phyloP scores from a whole-genome alignment of 805 yeast species.

The Deakozyma indianensis region DNA sequence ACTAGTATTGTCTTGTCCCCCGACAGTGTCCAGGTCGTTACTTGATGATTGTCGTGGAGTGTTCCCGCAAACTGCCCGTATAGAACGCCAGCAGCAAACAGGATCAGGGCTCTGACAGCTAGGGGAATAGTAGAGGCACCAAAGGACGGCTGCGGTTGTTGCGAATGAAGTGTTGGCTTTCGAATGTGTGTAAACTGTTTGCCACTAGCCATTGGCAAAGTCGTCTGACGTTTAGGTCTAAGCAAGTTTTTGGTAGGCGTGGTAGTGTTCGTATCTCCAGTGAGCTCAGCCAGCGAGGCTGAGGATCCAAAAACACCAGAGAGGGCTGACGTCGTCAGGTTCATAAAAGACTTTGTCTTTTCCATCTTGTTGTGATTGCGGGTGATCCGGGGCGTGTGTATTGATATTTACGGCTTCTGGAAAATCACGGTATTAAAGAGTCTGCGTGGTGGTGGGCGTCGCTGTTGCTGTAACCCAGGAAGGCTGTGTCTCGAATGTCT shows the following conservation, averaged over 20 bases:
- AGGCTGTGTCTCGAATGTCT: too few relatives aligned
- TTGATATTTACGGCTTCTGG: too few relatives aligned
- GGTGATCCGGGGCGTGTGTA: too few relatives aligned
- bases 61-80: constrained; percentile 17
- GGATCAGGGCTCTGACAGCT: constrained; percentile 7
- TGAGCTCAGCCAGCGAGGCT: constrained; percentile 23
- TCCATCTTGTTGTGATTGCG: too few relatives aligned
- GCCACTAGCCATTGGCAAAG: background rate
- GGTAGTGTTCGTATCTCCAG: constrained; percentile 14
- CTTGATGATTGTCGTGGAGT: constrained; percentile 17
- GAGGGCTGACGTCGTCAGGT: background rate
- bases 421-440: too few relatives aligned
- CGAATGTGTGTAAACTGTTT: background rate
- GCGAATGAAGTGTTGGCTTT: constrained; percentile 1
- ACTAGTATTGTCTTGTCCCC: constrained; percentile 12
- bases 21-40: constrained; percentile 12
- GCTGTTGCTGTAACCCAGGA: too few relatives aligned
- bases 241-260: constrained; percentile 3
- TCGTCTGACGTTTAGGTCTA: constrained; percentile 1
- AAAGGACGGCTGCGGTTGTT: constrained; percentile 1
- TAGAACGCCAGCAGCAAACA: constrained; percentile 17
- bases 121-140: constrained; percentile 2
- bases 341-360: background rate
- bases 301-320: constrained; percentile 23
- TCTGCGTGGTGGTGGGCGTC: too few relatives aligned